Evolutionary conservation across 75 land plant species (phyloP).

Genomic region (Adiantum capillusveneris): DNA sequence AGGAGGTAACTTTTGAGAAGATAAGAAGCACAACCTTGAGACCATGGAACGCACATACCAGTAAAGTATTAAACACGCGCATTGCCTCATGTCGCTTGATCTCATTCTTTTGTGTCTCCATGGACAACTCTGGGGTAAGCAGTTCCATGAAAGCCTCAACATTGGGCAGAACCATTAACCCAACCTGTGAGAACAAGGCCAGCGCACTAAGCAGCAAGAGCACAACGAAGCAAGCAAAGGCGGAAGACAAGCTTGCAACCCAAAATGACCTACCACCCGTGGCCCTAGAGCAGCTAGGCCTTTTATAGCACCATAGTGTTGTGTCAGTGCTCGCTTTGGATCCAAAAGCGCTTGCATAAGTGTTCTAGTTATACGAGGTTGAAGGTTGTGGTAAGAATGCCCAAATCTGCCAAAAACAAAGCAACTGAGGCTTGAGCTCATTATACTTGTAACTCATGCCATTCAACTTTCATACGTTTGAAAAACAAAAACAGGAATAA

Average conservation of each 20-base stretch:
- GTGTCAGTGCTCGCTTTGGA: constrained; percentile 73
- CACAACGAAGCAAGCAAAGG: no score
- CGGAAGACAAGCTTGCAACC: no score
- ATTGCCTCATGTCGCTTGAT: constrained; percentile 78
- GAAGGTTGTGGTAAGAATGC: constrained; percentile 75
- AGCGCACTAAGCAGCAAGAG: no score
- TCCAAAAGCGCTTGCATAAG: constrained; percentile 84
- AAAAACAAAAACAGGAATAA: no score
- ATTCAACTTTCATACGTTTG: no score
- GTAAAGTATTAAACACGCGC: constrained; percentile 85
- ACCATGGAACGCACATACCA: constrained; percentile 42
- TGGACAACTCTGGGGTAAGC: constrained; percentile 74
- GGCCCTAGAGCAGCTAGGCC: constrained; percentile 83
- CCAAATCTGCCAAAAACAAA: constrained; percentile 96
- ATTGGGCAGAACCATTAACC: constrained; percentile 76
- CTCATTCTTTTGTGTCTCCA: constrained; percentile 77
- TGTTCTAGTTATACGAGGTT: constrained; percentile 74
- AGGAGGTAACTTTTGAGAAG: no score
- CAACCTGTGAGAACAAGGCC: constrained; percentile 38
- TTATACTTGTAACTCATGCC: no score
- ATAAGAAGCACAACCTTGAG: no score
- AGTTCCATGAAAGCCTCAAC: constrained; percentile 67
- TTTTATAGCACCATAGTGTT: constrained; percentile 95
- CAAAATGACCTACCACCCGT: constrained; percentile 52
- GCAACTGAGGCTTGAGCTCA: no score